phyloP scores from a whole-genome alignment of 2,329 filamentous ascomycete genomes.

The Neonectria sp. region DNA sequence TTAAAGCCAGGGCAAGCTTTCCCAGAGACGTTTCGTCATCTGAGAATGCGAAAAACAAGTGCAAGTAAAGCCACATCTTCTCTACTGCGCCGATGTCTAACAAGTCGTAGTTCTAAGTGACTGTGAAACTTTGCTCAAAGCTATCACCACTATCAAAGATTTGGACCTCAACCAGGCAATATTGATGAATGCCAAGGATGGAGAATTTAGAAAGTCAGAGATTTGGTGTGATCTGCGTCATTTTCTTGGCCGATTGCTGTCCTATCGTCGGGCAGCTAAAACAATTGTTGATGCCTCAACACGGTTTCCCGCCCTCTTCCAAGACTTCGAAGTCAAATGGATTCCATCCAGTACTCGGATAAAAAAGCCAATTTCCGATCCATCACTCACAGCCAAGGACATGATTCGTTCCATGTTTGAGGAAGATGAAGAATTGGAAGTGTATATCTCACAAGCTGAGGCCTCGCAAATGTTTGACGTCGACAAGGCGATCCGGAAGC shows the following conservation, averaged over 20 bases:
- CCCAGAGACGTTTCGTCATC: background rate
- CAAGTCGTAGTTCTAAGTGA: constrained; percentile 29
- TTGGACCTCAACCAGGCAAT: constrained; percentile 10
- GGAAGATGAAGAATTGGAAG: constrained; percentile 5
- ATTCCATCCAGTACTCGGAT: constrained; percentile 39
- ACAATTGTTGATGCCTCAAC: constrained; percentile 16
- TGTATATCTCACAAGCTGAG: constrained; percentile 11
- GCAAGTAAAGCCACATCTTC: too few relatives aligned
- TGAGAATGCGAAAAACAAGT: too few relatives aligned
- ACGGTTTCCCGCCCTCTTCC: constrained; percentile 47
- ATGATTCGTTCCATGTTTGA: constrained; percentile 14
- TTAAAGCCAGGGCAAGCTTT: background rate
- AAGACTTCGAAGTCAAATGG: constrained; percentile 41
- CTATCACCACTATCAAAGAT: constrained; percentile 11
- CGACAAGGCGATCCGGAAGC: constrained; percentile 27
- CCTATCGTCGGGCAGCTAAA: constrained; percentile 41
- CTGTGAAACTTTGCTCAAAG: constrained; percentile 38
- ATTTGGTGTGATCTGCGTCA: constrained; percentile 44
- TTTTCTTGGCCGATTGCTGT: constrained; percentile 43
- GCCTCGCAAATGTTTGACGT: constrained; percentile 39
- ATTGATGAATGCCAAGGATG: constrained; percentile 18
- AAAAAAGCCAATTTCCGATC: constrained; percentile 10
- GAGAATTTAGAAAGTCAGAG: constrained; percentile 14
- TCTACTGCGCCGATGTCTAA: too few relatives aligned
- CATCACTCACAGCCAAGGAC: constrained; percentile 9